Percentiles rank a stretch among this genome's conserved stretches.
phyloP scores from a whole-genome alignment of 495 filamentous ascomycete species.

The Antarctomyces pellizariae region DNA sequence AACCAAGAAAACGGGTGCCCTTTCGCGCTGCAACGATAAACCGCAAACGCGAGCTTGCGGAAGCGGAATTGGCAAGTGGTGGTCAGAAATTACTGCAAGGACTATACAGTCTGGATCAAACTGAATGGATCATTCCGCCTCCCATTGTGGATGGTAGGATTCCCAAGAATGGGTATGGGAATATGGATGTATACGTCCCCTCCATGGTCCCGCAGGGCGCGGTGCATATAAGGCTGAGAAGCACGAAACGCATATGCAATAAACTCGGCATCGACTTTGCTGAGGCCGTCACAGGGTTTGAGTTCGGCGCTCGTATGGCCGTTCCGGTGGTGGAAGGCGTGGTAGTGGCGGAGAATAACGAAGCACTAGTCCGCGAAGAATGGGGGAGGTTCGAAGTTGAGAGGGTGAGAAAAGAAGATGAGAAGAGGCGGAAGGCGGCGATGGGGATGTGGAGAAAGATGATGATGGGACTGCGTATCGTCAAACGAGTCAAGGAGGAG shows the following conservation, averaged over 20 bases:
- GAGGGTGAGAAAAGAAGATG: conserved; percentile 51
- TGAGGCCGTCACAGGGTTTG: conserved; percentile 89
- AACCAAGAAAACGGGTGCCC: conserved; percentile 67
- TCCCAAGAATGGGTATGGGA: conserved; percentile 85
- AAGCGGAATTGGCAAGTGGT: conserved; percentile 50
- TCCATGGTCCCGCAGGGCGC: conserved; percentile 83
- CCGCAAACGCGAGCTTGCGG: conserved; percentile 74
- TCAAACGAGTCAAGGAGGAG: conserved; percentile 53
- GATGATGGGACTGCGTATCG: conserved; percentile 59
- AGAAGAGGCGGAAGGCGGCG: conserved; percentile 53
- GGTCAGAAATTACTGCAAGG: conserved; percentile 74
- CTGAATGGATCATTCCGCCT: conserved; percentile 77
- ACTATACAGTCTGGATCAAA: conserved; percentile 66
- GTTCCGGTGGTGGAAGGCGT: conserved; percentile 82
- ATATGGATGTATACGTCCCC: conserved; percentile 86
- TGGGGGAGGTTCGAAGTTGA: conserved; percentile 67
- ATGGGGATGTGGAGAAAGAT: conserved; percentile 71
- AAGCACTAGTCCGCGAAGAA: conserved; percentile 51
- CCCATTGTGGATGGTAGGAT: conserved; percentile 66
- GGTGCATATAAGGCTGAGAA: conserved; percentile 57
- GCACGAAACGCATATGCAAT: conserved; percentile 57
- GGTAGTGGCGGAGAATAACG: conserved; percentile 61
- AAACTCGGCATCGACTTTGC: conserved; percentile 72
- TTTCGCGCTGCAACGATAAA: conserved; percentile 77
- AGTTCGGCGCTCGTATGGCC: conserved; percentile 82